Evolutionary conservation across 169 alveolate species (phyloP).

Genomic region (Plasmodium malariae): DNA sequence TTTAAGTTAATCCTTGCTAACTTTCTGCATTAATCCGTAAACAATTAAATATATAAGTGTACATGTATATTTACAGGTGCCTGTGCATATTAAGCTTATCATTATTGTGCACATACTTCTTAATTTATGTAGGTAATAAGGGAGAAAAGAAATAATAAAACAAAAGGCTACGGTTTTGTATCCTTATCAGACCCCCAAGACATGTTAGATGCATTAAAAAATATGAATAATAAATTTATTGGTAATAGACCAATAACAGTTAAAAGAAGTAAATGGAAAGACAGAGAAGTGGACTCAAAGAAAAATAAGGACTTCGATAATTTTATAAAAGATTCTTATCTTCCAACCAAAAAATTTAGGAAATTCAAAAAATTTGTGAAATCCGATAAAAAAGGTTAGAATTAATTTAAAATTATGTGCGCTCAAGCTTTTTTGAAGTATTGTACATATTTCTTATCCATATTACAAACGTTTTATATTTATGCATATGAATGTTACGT

Average conservation of each 20-base stretch:
- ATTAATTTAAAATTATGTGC: no score
- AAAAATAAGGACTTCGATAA: slow-evolving; percentile 83
- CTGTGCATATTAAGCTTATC: no score
- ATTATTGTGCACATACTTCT: no score
- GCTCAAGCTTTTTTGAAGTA: no score
- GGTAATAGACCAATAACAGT: slow-evolving; percentile 96
- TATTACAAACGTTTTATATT: no score
- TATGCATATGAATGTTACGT: no score
- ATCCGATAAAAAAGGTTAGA: slow-evolving; percentile 82
- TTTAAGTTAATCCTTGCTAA: no score
- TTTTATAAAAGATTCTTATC: slow-evolving; percentile 77
- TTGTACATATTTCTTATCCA: no score
- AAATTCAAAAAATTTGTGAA: slow-evolving; percentile 83
- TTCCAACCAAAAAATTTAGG: slow-evolving; percentile 81
- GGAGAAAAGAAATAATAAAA: slow-evolving; percentile 95
- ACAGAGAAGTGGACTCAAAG: slow-evolving; percentile 90
- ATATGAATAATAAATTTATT: slow-evolving; percentile 96
- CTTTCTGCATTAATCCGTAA: no score
- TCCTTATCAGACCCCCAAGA: slow-evolving; percentile 93
- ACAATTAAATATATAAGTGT: neutral
- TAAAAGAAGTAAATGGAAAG: slow-evolving; percentile 95
- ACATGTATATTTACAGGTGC: neutral
- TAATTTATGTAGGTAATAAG: slow-evolving; percentile 95
- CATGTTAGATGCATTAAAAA: slow-evolving; percentile 94
- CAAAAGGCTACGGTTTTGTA: slow-evolving; percentile 97